A percentile compares a stretch with the other conserved stretches of the same genome.
phyloP scores from a whole-genome alignment of 2,329 filamentous ascomycete species.

The Fusarium sp. region DNA sequence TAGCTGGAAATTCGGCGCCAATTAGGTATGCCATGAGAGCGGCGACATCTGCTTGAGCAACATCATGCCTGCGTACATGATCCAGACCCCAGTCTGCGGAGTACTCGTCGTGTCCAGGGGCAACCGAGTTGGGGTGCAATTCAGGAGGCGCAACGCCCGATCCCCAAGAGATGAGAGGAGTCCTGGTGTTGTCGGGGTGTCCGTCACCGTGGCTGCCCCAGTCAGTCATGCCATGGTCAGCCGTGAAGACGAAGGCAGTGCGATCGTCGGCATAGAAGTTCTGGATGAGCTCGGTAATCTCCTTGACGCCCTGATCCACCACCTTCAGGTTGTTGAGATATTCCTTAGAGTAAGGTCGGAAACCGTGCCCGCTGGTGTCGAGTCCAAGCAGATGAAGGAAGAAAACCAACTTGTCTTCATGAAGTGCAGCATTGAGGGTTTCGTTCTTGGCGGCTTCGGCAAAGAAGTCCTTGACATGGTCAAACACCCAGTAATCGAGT shows the following conservation, averaged over 20 bases:
- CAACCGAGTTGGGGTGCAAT: slow-evolving; percentile 64
- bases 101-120: slow-evolving; percentile 89
- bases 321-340: slow-evolving; percentile 95
- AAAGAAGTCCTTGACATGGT: slow-evolving; percentile 90
- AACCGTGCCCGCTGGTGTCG: slow-evolving; percentile 88
- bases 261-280: slow-evolving; percentile 87
- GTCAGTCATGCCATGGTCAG: slow-evolving; percentile 99
- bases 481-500: slow-evolving; percentile 95
- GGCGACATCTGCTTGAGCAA: slow-evolving; percentile 92
- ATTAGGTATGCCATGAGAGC: slow-evolving; percentile 94
- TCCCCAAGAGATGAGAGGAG: slow-evolving; percentile 92
- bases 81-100: slow-evolving; percentile 90
- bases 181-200: slow-evolving; percentile 96
- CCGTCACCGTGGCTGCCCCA: slow-evolving; percentile 99
- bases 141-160: slow-evolving; percentile 86
- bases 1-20: slow-evolving; percentile 91
- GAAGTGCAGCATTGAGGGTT: slow-evolving; percentile 77
- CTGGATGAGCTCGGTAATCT: slow-evolving; percentile 84
- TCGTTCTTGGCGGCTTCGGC: slow-evolving; percentile 81
- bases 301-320: slow-evolving; percentile 89
- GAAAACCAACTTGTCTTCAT: slow-evolving; percentile 90
- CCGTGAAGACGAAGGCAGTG: slow-evolving; percentile 96
- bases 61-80: slow-evolving; percentile 86
- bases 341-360: slow-evolving; percentile 93
- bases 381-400: slow-evolving; percentile 94